Percentiles rank a stretch among this genome's conserved stretches.
Evolutionary conservation across 2,329 filamentous ascomycete genomes (phyloP).

Genomic region (Aspergillus pseudotamarii): DNA sequence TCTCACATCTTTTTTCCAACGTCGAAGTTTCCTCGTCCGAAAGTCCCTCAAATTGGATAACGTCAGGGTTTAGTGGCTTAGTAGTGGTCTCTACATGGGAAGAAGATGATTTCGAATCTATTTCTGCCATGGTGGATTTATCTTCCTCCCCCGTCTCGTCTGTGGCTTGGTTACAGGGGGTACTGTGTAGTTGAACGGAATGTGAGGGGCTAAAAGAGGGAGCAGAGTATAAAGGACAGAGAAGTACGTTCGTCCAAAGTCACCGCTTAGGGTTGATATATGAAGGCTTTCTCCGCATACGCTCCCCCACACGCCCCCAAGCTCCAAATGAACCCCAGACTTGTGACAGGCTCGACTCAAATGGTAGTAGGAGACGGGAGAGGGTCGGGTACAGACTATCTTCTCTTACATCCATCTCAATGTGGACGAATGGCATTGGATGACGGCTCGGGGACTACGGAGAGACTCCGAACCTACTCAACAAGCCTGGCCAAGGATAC

Average conservation of each 20-base stretch:
- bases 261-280: background rate
- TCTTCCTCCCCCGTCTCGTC: background rate
- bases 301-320: background rate
- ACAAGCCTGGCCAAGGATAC: background rate
- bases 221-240: too few relatives aligned
- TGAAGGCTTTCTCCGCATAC: background rate
- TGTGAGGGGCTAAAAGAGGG: too few relatives aligned
- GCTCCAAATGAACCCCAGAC: background rate
- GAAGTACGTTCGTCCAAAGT: background rate
- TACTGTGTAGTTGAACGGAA: background rate
- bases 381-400: too few relatives aligned
- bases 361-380: too few relatives aligned
- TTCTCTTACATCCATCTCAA: background rate
- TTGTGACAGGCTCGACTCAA: background rate
- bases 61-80: background rate
- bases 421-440: background rate
- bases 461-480: background rate
- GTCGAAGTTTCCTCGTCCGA: conserved; percentile 1
- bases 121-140: conserved; percentile 1
- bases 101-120: conserved; percentile 12
- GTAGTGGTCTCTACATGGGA: conserved; percentile 10
- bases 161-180: too few relatives aligned
- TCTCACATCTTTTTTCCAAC: conserved; percentile 7
- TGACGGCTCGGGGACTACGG: background rate
- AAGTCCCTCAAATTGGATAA: conserved; percentile 7